Evolutionary conservation across 116 monocot genomes (phyloP), one percentile per base, ranked within the genome.

Genomic region (Posidonia oceanica): DNA sequence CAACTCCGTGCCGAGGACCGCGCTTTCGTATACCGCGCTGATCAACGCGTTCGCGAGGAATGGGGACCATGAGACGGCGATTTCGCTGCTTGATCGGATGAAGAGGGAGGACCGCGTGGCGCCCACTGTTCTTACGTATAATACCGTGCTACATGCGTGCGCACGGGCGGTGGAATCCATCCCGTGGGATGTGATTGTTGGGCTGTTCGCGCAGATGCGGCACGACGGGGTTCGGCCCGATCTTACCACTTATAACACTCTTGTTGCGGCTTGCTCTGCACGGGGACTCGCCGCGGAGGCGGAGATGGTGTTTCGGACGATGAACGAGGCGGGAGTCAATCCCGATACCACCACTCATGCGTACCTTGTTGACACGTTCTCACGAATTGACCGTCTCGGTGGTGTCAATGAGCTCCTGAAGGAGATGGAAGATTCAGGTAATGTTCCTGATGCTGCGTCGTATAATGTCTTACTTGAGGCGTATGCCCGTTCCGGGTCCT

Each of bases 151-250:
- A 61, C 80, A 80, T 42, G 82, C 92, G 18, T 83, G 86, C 54
- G 89, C 87, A 4, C 82, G 87, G 16, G 96, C 79, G 5, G 66
- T 60, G 3, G 79, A 70, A 11, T 20, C 51, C 10, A 72, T 96
- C 18, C 71, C 83, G 11, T 91, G 77, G 76, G 96, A 97, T 12
- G 36, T 66, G 7, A 80, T 91, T 18, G 82, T 95, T 6, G 77
- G 81, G 15, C 79, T 97, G 14, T 91, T 91, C 61, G 92, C 85
- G 5, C 87, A 97, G 72, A 91, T 97, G 92, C 88, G 96, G n/a
- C 91, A 91, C 39, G 89, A 81, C 18, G 89, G 87, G n/a, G 75
- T 89, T 15, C 84, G 73, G 48, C 96, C 96, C 0, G 96, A 97
- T 73, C 71, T 97, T 23, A 76, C 81, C 39, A 97, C 96, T 69